phyloP scores from a whole-genome alignment of 768 basidiomycete species.

The Hericium rajendrae region DNA sequence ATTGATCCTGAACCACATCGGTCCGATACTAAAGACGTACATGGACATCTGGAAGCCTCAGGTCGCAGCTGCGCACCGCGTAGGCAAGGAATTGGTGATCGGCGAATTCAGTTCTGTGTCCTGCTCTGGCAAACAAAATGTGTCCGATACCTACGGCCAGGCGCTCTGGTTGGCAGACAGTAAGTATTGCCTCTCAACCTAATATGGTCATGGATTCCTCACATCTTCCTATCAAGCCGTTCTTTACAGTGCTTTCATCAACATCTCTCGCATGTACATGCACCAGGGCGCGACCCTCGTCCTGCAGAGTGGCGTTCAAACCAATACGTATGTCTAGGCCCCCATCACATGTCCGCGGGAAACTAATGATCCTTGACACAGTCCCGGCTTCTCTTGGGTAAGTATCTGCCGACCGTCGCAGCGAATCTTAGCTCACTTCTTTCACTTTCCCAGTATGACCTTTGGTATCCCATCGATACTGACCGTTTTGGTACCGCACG shows the following conservation, averaged over 20 bases:
- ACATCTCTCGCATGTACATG: slow-evolving; percentile 24
- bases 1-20: too few relatives aligned
- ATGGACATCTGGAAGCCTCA: slow-evolving; percentile 25
- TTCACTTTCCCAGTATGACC: slow-evolving; percentile 19
- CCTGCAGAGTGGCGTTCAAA: slow-evolving; percentile 22
- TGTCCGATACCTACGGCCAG: slow-evolving; percentile 26
- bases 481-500: slow-evolving; percentile 19
- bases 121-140: slow-evolving; percentile 26
- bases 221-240: slow-evolving; percentile 13
- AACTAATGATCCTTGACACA: background rate
- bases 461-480: slow-evolving; percentile 22
- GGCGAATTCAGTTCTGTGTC: slow-evolving; percentile 21
- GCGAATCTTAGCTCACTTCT: background rate
- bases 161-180: slow-evolving; percentile 24
- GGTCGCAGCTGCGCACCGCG: slow-evolving; percentile 19
- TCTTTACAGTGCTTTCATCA: slow-evolving; percentile 19
- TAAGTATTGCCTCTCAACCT: slow-evolving; percentile 5
- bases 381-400: slow-evolving; percentile 20
- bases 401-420: background rate
- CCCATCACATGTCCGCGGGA: background rate
- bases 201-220: background rate
- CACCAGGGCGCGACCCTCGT: slow-evolving; percentile 28
- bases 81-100: slow-evolving; percentile 20
- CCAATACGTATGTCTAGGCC: slow-evolving; percentile 17
- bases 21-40: slow-evolving; percentile 14